Evolutionary conservation across 108 stramenopile genomes (phyloP), one percentile per base, ranked within the genome.

Genomic region (Pelagomonas calceolata): DNA sequence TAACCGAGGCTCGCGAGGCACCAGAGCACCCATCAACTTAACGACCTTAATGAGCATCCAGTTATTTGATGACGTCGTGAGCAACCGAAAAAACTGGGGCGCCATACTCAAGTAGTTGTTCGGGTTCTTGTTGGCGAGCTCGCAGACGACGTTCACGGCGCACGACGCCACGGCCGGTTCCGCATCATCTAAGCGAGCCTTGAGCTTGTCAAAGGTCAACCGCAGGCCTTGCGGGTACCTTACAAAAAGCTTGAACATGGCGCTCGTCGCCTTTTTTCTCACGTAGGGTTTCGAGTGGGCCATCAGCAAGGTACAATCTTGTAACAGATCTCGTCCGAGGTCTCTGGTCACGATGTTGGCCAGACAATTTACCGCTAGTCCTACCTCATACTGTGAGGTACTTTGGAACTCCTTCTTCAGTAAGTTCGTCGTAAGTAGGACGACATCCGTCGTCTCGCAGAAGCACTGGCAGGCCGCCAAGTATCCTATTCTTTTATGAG

Each of bases 21-120:
- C 95, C 33, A 99, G 78, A 26, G 91, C 84, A 30, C 94, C 94
- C 71, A 99, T 71, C 34, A 99, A 86, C 77, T 99, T 99, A 64
- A 97, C 95, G 10, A 99, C 94, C 85, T 99, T 99, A 84, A 99
- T 99, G 39, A 99, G 86, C 98, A 99, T 99, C 98, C 98, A 99
- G 79, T 99, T 99, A 80, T 99, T 99, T 72, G 86, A 86, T 15
- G 89, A 89, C 60, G 87, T 87, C 30, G 94, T 98, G 46, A 99
- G 76, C 29, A 99, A 75, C 70, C 90, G 80, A 88, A 99, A 99
- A 74, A 99, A 95, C 68, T 94, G 87, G 15, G 98, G 98, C 21
- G 98, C 98, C 78, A 99, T 77, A 46, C 90, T 88, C 36, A 99
- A 76, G 84, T 97, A 99, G 77, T 99, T 99, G 69, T 85, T 89